Base-by-base conservation (phyloP, 257 asterid species). In the Vinca minor region DNA sequence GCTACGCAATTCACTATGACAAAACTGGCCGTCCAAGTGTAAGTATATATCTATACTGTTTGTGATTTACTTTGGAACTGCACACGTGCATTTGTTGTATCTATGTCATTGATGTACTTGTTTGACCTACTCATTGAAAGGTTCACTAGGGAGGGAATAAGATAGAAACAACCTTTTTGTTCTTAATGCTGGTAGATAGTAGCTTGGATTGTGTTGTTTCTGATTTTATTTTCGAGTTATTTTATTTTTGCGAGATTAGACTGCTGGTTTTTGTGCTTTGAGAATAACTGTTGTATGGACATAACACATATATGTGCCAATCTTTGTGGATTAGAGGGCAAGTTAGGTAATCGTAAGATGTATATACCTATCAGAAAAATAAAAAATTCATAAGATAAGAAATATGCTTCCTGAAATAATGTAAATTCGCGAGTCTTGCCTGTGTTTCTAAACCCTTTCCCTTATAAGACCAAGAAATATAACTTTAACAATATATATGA, bases 1-100 rank as follows among this genome's bases (percentile, higher is more conserved):
- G 94, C 1, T 92, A 81, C 77, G 95, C 87, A 39, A 72, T 89
- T 65, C 98, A 92, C 85, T 89, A 70, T 57, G 95, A 89, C 85
- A 89, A 78, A 83, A 78, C 73, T 83, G 98, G 98, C 21, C 86
- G 80, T 53, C 89, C 95, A 67, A 83, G 88, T 84, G 98, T 91
- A 80, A 83, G 98, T 81, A 41, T 60, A 47, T 35, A 2, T 41
- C n/a, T 52, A 8, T 42, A 55, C 18, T 25, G 42, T 60, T 20
- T 48, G 12, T 44, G 11, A 4, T 28, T 41, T 14, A 4, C 2
- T 61, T 64, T 41, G 57, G 39, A 35, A 4, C 1, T 72, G 5
- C 25, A 1, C 12, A 0, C 13, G 8, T 48, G 13, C 7, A 8
- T n/a, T 1, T n/a, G 23, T 39, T 44, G 12, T n/a, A 1, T 56